phyloP scores from a whole-genome alignment of 2,329 filamentous ascomycete species.

The Plectosphaerella plurivora region DNA sequence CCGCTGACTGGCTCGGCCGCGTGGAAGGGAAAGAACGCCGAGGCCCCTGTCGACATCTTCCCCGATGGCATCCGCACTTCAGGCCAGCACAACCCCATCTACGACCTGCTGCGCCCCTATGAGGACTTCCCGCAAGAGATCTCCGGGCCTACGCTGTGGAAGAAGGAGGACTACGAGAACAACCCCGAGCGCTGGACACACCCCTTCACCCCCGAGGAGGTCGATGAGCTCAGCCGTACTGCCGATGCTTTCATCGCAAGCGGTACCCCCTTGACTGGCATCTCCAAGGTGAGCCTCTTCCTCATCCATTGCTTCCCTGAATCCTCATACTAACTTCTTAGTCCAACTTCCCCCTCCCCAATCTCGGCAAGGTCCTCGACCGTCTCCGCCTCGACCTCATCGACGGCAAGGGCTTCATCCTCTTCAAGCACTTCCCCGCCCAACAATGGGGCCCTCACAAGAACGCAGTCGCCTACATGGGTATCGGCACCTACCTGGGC shows the following conservation, averaged over 20 bases:
- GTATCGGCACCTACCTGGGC: conserved; percentile 77
- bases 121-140: conserved; percentile 67
- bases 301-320: background rate
- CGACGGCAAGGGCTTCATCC: conserved; percentile 82
- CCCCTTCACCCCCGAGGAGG: conserved; percentile 60
- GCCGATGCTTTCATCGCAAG: conserved; percentile 66
- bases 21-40: conserved; percentile 22
- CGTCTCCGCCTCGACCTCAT: conserved; percentile 43
- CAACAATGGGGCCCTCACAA: conserved; percentile 72
- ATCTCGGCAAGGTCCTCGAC: conserved; percentile 28
- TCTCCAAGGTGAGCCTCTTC: conserved; percentile 26
- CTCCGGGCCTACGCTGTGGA: conserved; percentile 69
- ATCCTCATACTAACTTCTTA: conserved; percentile 7
- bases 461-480: conserved; percentile 86
- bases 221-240: conserved; percentile 60
- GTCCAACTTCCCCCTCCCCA: conserved; percentile 39
- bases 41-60: conserved; percentile 32
- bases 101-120: conserved; percentile 62
- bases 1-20: conserved; percentile 2
- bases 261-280: conserved; percentile 65
- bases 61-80: conserved; percentile 48
- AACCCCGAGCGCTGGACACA: conserved; percentile 70
- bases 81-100: conserved; percentile 68
- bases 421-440: conserved; percentile 84
- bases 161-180: conserved; percentile 56